Conservation (phyloP, 352 stramenopile genomes). For the Blastocystis sp. region DNA sequence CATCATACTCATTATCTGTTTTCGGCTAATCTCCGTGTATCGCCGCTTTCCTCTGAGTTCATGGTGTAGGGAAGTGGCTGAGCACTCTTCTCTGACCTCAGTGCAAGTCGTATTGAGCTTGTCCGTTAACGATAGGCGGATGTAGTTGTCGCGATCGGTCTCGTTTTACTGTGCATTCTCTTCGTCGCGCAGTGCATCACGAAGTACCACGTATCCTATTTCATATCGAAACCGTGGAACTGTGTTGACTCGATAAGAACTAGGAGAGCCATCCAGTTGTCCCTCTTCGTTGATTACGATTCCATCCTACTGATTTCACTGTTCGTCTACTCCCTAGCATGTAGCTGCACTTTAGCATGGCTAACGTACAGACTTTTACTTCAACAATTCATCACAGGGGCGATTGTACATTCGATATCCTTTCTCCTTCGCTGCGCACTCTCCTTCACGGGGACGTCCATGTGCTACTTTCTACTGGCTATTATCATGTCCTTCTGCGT, state of each 20-base stretch:
- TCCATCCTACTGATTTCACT: neutral
- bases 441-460: neutral
- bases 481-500: neutral
- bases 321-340: conserved; percentile 1
- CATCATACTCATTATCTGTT: neutral
- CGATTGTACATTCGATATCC: conserved; percentile 59
- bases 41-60: neutral
- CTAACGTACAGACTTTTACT: conserved; percentile 21
- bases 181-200: neutral
- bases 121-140: neutral
- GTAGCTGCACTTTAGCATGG: neutral
- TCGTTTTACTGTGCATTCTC: neutral
- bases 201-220: conserved; percentile 22
- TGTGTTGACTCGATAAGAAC: too few species aligned
- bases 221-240: conserved; percentile 43
- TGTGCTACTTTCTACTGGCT: neutral
- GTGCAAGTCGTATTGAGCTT: neutral
- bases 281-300: conserved; percentile 14
- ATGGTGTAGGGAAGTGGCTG: neutral
- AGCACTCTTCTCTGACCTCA: neutral
- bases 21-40: neutral
- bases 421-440: neutral
- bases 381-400: neutral
- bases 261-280: conserved; percentile 23
- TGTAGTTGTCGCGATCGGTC: neutral